Evolutionary conservation across 1,139 yeast species (phyloP), one percentile per base, ranked within the genome.

Genomic region (Protomyces inundatus): DNA sequence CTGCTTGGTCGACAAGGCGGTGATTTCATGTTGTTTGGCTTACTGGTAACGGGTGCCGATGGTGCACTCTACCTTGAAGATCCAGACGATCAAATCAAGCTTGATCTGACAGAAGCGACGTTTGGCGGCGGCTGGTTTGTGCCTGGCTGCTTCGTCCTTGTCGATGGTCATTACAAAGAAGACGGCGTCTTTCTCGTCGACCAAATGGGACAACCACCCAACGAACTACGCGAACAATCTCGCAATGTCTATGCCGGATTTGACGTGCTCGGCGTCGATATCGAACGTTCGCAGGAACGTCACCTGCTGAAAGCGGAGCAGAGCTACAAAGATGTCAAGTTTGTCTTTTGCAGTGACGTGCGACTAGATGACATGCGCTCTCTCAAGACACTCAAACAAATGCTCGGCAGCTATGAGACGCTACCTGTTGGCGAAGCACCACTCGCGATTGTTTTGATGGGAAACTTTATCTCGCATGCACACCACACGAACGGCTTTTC

Each of bases 151-250:
- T 84, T 87, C 70, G 83, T 90, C 0, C 77, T 91, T 3, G 87
- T 87, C 54, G 96, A 90, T 71, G 99, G 99, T 12, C 83, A 89
- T 33, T 89, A 88, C 71, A 82, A 89, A 0, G 77, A 79, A 12
- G 81, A 84, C 30, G 87, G 86, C 33, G 83, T 81, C 50, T 90
- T 93, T 71, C 84, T 87, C 68, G 96, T 88, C 1, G 81, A 88
- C 45, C 82, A 87, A 12, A 79, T 91, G 62, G 88, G 88, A 1
- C 97, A 90, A 66, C 98, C 98, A 1, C 91, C 95, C 0, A 87
- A 90, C 2, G 98, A 93, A 73, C 79, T 82, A 69, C 78, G 98
- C 66, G 85, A 81, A 14, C 73, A 71, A 0, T 80, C 95, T 0
- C 73, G 85, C 64, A 91, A 86, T 50, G 85, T 86, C 0, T 86